Percentiles rank a stretch among this genome's conserved stretches.
phyloP scores from a whole-genome alignment of 192 early-diverging fungal genomes.

The Dimargaris xerosporica region DNA sequence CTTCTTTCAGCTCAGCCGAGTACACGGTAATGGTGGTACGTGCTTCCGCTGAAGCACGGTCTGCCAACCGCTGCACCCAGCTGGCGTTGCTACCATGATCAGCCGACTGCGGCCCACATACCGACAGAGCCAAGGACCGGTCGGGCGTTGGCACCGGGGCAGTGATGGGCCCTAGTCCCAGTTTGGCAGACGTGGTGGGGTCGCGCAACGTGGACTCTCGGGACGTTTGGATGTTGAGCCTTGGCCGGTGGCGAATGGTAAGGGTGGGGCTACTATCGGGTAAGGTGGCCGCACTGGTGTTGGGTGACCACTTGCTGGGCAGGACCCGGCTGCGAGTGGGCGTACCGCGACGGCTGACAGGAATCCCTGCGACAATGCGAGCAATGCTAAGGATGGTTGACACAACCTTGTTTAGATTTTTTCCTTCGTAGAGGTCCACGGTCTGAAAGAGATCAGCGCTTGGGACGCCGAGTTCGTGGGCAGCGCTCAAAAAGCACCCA shows the following conservation, averaged over 20 bases:
- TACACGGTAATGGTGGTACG: slow-evolving; percentile 23
- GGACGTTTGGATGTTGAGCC: neutral
- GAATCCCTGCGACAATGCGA: slow-evolving; percentile 33
- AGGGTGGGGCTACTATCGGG: neutral
- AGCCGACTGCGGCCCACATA: neutral
- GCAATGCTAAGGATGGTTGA: slow-evolving; percentile 59
- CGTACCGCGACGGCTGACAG: slow-evolving; percentile 13
- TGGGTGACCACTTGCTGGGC: slow-evolving; percentile 11
- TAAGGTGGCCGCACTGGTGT: neutral
- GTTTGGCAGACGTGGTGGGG: neutral
- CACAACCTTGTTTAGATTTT: slow-evolving; percentile 58
- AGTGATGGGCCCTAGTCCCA: neutral
- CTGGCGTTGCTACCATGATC: no score
- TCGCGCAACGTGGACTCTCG: neutral
- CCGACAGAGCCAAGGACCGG: neutral
- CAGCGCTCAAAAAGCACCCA: slow-evolving; percentile 45
- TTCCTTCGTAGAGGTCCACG: slow-evolving; percentile 63
- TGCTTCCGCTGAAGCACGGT: neutral
- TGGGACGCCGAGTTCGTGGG: slow-evolving; percentile 48
- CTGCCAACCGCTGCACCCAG: neutral
- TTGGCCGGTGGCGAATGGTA: neutral
- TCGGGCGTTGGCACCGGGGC: neutral
- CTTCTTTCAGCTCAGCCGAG: slow-evolving; percentile 18
- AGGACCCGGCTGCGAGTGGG: neutral
- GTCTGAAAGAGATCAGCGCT: slow-evolving; percentile 65